phyloP scores from a whole-genome alignment of 768 basidiomycete species.

The Naganishia kalamii region DNA sequence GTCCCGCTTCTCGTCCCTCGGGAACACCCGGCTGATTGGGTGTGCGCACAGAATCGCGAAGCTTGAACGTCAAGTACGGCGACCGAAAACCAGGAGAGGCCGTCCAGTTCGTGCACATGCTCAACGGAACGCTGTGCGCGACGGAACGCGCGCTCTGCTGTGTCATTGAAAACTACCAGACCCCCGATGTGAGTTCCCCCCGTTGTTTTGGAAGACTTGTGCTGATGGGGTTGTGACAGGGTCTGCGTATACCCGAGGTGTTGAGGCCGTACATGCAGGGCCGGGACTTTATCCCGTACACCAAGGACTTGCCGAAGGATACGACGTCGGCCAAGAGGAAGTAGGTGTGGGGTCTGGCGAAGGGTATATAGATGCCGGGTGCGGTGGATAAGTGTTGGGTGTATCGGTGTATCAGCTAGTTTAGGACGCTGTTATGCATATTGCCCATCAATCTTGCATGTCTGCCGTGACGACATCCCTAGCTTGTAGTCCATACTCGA shows the following conservation, averaged over 20 bases:
- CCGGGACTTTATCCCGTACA: slow-evolving; percentile 54
- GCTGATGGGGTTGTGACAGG: slow-evolving; percentile 51
- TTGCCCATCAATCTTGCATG: too few relatives aligned
- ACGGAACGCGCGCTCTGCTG: slow-evolving; percentile 96
- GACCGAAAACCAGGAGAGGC: slow-evolving; percentile 83
- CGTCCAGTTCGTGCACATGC: slow-evolving; percentile 96
- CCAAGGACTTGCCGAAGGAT: slow-evolving; percentile 46
- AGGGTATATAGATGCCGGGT: too few relatives aligned
- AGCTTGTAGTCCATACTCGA: too few relatives aligned
- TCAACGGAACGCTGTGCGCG: slow-evolving; percentile 92
- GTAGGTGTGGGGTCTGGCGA: too few relatives aligned
- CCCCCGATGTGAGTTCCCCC: slow-evolving; percentile 64
- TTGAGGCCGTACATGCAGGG: slow-evolving; percentile 95
- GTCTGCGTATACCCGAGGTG: slow-evolving; percentile 79
- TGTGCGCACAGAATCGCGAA: slow-evolving; percentile 67
- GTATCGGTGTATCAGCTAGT: too few relatives aligned
- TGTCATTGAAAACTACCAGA: slow-evolving; percentile 97
- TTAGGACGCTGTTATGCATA: too few relatives aligned
- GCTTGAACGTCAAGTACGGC: slow-evolving; percentile 88
- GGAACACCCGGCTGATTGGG: not conserved
- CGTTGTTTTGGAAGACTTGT: not conserved
- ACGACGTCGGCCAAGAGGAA: slow-evolving; percentile 43
- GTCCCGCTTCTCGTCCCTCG: slow-evolving; percentile 41
- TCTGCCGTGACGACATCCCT: too few relatives aligned
- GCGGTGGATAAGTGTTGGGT: too few relatives aligned